These are phyloP conservation scores for Tanacetum coccineum DNA, from an alignment of 129 eudicot genomes.

Conservation along the genomic window DNA sequence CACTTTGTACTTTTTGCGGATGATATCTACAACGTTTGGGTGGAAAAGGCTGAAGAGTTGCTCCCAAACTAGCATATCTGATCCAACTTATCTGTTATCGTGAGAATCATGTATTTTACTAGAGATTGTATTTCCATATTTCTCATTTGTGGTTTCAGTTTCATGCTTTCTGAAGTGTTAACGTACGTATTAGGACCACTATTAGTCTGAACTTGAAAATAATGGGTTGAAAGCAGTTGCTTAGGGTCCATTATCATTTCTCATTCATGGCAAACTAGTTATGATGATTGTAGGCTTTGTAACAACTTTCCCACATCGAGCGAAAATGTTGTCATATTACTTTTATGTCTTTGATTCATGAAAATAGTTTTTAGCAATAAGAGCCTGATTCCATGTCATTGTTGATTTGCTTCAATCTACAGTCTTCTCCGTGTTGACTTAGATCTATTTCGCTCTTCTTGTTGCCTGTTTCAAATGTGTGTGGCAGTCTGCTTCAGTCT, in stretches of 20 bases:
- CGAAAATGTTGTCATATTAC: not conserved
- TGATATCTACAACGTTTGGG: constrained; percentile 67
- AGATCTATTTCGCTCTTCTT: too few relatives aligned
- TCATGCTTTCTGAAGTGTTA: not conserved
- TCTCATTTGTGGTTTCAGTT: not conserved
- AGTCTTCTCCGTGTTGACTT: too few relatives aligned
- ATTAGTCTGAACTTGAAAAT: not conserved
- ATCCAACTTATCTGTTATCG: not conserved
- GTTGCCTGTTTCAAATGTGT: too few relatives aligned
- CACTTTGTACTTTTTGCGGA: constrained; percentile 75
- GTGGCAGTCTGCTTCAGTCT: too few relatives aligned
- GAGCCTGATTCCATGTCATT: too few relatives aligned
- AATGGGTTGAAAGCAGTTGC: not conserved
- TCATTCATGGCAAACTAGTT: not conserved
- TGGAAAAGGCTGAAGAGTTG: constrained; percentile 55
- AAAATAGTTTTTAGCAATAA: too few relatives aligned
- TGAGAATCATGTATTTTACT: not conserved
- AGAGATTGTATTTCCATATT: constrained; percentile 12
- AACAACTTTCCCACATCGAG: not conserved
- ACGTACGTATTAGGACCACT: constrained; percentile 4
- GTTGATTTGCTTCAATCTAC: too few relatives aligned
- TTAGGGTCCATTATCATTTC: not conserved
- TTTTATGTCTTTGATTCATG: not conserved
- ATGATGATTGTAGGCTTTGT: constrained; percentile 4
- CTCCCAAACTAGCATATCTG: constrained; percentile 26